Evolutionary conservation across 179 eudicot genomes (phyloP).

Genomic region (Silene noctiflora): DNA sequence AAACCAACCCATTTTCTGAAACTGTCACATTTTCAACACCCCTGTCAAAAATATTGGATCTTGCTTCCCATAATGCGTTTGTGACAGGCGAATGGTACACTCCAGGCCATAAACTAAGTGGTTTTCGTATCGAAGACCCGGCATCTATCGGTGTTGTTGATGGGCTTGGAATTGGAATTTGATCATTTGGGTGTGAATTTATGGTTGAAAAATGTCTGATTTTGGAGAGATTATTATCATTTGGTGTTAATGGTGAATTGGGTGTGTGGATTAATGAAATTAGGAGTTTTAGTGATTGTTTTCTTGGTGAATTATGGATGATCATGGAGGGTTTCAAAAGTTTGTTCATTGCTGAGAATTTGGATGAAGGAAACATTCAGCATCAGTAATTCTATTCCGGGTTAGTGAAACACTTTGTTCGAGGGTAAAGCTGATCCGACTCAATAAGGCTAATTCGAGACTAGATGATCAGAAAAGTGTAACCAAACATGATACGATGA

Average conservation of each 20-base stretch:
- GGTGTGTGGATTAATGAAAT: constrained; percentile 2
- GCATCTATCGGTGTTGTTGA: constrained; percentile 38
- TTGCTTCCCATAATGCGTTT: constrained; percentile 84
- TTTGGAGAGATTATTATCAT: constrained; percentile 16
- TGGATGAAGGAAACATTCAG: not conserved
- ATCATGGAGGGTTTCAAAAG: constrained; percentile 20
- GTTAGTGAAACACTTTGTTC: too few relatives aligned
- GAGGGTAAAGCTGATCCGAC: too few relatives aligned
- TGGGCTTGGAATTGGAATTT: not conserved
- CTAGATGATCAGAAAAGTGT: too few relatives aligned
- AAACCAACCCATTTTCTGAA: constrained; percentile 36
- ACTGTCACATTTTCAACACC: constrained; percentile 6
- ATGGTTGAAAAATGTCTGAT: constrained; percentile 21
- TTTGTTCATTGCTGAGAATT: constrained; percentile 11
- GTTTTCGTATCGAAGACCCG: constrained; percentile 46
- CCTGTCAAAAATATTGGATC: constrained; percentile 59
- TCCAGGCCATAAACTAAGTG: constrained; percentile 88
- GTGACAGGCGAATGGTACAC: constrained; percentile 96
- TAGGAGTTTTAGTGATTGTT: constrained; percentile 8
- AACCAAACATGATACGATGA: too few relatives aligned
- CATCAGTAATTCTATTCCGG: not conserved
- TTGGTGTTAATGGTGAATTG: not conserved
- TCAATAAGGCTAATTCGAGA: too few relatives aligned
- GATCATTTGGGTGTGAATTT: constrained; percentile 14
- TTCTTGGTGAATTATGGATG: constrained; percentile 9